Base-by-base conservation (phyloP, 1,139 yeast genomes). In the Martiniozyma asiatica region DNA sequence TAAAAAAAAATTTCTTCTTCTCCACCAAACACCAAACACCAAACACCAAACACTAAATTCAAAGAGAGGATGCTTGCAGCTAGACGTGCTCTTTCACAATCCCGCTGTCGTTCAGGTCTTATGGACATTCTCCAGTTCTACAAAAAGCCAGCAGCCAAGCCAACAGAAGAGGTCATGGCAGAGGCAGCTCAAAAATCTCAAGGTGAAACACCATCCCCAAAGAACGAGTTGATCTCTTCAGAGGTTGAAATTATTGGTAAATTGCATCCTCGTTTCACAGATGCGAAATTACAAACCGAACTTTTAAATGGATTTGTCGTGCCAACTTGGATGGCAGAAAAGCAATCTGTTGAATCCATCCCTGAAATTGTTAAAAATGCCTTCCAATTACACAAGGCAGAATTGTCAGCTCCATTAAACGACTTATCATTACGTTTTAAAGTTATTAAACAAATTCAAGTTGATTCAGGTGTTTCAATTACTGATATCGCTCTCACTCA, bases 401-500 rank as follows among this genome's bases (percentile, higher is more conserved):
- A 23, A 27, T 20, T 22, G 14, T 14, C 21, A 7, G 14, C 21
- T 36, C 44, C 6, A 43, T 23, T 65, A 27, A 50, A 57, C 27
- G 75, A 78, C 46, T 59, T 81, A 35, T 42, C 53, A n/a, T 50
- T 59, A 34, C 65, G 93, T 47, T 81, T 84, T 47, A 47, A 57
- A 17, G 60, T 73, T 28, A 51, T 73, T 25, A 80, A 78, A 50
- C 44, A 48, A 16, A 59, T 82, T 27, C 85, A 78, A 49, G 54
- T 59, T 30, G 52, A 56, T 18, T 68, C 82, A 35, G 80, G 87
- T 7, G 59, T 76, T 33, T 62, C 70, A 23, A 63, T 85, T 15
- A 76, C 80, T 22, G 96, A 85, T 52, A 62, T 61, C 35, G 56
- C 64, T 25, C 52, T 82, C 16, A 59, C 82, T 3, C 57, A 59